Conservation (phyloP, 495 filamentous ascomycete genomes). For the Coniosporium apollinis region DNA sequence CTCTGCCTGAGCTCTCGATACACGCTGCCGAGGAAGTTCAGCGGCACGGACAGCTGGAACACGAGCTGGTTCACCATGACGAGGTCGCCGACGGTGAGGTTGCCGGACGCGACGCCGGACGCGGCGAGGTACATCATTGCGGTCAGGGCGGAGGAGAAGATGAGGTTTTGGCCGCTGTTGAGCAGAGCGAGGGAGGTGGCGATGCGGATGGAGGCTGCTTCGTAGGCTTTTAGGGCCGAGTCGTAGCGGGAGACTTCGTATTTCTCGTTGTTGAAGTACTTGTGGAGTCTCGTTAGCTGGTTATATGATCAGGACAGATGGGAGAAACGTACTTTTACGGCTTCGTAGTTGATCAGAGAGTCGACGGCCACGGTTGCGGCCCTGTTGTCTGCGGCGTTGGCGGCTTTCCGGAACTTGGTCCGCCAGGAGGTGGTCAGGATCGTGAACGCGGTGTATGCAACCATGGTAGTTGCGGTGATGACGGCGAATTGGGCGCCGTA, state of each 20-base stretch:
- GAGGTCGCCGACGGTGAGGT: slow-evolving; percentile 82
- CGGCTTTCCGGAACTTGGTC: slow-evolving; percentile 85
- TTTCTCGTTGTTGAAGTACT: slow-evolving; percentile 95
- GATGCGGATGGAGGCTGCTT: slow-evolving; percentile 90
- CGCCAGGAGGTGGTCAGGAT: slow-evolving; percentile 92
- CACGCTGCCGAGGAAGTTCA: slow-evolving; percentile 92
- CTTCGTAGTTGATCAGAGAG: slow-evolving; percentile 94
- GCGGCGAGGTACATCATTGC: slow-evolving; percentile 97
- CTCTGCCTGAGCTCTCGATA: slow-evolving; percentile 93
- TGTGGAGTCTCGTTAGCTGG: not conserved
- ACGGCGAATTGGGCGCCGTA: slow-evolving; percentile 83
- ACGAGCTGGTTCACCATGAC: slow-evolving; percentile 99
- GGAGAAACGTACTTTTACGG: slow-evolving; percentile 45
- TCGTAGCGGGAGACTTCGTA: slow-evolving; percentile 88
- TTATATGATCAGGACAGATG: no score
- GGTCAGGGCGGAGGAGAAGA: slow-evolving; percentile 86
- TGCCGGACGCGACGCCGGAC: slow-evolving; percentile 65
- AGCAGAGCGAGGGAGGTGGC: slow-evolving; percentile 82
- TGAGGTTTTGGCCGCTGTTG: slow-evolving; percentile 96
- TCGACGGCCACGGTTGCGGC: slow-evolving; percentile 92
- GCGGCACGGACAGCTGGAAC: slow-evolving; percentile 87
- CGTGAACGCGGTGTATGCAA: slow-evolving; percentile 84
- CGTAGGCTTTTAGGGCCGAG: slow-evolving; percentile 67
- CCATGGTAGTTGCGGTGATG: slow-evolving; percentile 82
- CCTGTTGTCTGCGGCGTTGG: slow-evolving; percentile 90